Percentiles rank a stretch among this genome's conserved stretches.
Evolutionary conservation across 129 eudicot species (phyloP).

Genomic region (Erigeron canadensis): DNA sequence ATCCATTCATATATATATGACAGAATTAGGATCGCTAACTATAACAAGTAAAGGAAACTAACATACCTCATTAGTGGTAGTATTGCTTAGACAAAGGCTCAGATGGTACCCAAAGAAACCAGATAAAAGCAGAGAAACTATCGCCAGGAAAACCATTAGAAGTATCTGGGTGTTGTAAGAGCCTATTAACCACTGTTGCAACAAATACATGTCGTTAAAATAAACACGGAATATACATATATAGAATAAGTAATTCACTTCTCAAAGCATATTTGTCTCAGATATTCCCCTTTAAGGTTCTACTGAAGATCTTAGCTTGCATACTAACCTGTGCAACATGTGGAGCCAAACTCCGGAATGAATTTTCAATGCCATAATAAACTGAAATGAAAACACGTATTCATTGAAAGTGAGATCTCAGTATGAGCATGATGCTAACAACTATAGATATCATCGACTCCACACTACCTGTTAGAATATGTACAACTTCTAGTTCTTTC

Average conservation of each 20-base stretch:
- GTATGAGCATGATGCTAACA: not conserved
- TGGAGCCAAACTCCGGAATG: constrained; percentile 76
- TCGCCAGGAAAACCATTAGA: constrained; percentile 76
- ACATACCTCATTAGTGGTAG: constrained; percentile 94
- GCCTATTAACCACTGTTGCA: constrained; percentile 82
- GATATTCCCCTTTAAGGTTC: not conserved
- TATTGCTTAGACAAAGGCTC: constrained; percentile 78
- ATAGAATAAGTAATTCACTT: too few species aligned
- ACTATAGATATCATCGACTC: constrained; percentile 9
- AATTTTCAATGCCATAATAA: constrained; percentile 82
- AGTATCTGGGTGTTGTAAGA: constrained; percentile 91
- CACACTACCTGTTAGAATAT: constrained; percentile 68
- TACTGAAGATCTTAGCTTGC: not conserved
- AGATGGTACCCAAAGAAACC: constrained; percentile 91
- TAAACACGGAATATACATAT: not conserved
- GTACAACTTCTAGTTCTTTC: constrained; percentile 66
- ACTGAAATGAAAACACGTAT: constrained; percentile 46
- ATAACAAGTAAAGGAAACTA: not conserved
- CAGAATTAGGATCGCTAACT: not conserved
- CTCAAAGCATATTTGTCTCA: not conserved
- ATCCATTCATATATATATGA: not conserved
- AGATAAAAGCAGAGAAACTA: constrained; percentile 73
- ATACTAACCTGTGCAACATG: constrained; percentile 72
- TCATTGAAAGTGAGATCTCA: not conserved
- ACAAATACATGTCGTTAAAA: constrained; percentile 28